Base-by-base conservation (phyloP, 1,284 basidiomycete species). In the Naganishia albida region DNA sequence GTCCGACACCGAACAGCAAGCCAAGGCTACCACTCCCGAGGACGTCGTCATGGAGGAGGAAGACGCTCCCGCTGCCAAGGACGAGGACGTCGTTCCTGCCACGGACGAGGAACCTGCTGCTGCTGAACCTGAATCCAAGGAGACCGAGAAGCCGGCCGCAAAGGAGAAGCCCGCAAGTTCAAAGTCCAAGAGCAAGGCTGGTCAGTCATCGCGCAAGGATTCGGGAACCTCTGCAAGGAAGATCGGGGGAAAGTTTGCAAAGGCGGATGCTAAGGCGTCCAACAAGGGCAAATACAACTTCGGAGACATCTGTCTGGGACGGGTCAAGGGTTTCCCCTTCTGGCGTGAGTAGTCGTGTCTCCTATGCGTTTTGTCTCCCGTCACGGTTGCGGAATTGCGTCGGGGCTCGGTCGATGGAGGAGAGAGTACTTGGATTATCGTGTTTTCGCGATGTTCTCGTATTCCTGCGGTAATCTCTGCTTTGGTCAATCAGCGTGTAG, bases 311-410 rank as follows among this genome's bases (percentile, higher is more conserved):
- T 93, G 98, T 39, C 85, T 97, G 67, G 92, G 86, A 44, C 93
- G 96, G 82, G 82, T 99, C 75, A 90, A 90, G 80, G 94, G 95
- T 16, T 98, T 85, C 81, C 92, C 95, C 15, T 85, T 89, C 34
- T 98, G 94, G 94, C 78, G 78, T 80, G 71, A 78, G 78, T 77
- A 1, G 15, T 51, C 48, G n/a, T 30, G 55, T 46, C 23, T 48
- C 25, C 1, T 34, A 34, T 34, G 34, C 34, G 34, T 34, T 4
- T 10, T 34, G 34, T 34, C n/a, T n/a, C n/a, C n/a, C n/a, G n/a
- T n/a, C n/a, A n/a, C n/a, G n/a, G n/a, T 34, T 34, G 34, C 34
- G 34, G 34, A 10, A 34, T 34, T 34, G 34, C 34, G 34, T 34
- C 10, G 34, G 34, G 34, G 10, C 34, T 10, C 10, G 34, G 6